Percentiles rank a stretch among this genome's conserved stretches.
Evolutionary conservation across 2,329 filamentous ascomycete species (phyloP).

Genomic region (Colletotrichum musae): DNA sequence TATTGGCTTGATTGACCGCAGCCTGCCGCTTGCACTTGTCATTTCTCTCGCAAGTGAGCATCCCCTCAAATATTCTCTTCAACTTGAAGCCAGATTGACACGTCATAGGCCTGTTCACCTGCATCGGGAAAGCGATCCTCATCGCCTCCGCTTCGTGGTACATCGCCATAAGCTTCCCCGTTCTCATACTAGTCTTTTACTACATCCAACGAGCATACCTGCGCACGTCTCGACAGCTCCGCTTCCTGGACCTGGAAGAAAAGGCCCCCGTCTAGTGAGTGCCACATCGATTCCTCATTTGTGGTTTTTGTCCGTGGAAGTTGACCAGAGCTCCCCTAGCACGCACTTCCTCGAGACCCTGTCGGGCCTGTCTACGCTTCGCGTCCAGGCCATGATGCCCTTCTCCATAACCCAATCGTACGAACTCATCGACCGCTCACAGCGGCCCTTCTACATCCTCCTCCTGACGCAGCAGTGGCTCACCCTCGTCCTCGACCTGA

Average conservation of each 20-base stretch:
- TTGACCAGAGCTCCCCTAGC: slow-evolving; percentile 1
- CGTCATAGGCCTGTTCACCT: slow-evolving; percentile 40
- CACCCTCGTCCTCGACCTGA: slow-evolving; percentile 64
- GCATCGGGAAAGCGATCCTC: slow-evolving; percentile 56
- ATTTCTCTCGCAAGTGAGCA: slow-evolving; percentile 39
- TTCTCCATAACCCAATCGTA: slow-evolving; percentile 60
- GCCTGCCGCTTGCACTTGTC: slow-evolving; percentile 44
- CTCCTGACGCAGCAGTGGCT: slow-evolving; percentile 72
- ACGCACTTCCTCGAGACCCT: slow-evolving; percentile 62
- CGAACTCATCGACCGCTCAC: slow-evolving; percentile 66
- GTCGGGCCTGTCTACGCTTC: slow-evolving; percentile 63
- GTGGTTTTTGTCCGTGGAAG: neutral
- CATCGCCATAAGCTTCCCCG: slow-evolving; percentile 53
- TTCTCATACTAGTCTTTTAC: slow-evolving; percentile 47
- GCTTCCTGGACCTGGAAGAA: slow-evolving; percentile 58
- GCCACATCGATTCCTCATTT: slow-evolving; percentile 41
- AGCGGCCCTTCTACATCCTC: slow-evolving; percentile 71
- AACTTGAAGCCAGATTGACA: neutral
- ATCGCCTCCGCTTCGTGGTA: slow-evolving; percentile 57
- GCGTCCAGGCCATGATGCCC: slow-evolving; percentile 68
- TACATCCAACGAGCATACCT: slow-evolving; percentile 57
- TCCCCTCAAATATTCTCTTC: neutral
- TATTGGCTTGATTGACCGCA: slow-evolving; percentile 45
- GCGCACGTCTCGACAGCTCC: slow-evolving; percentile 59
- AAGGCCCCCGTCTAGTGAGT: slow-evolving; percentile 57